phyloP scores from a whole-genome alignment of 176 grass and related monocot genomes.

The Aegilops sharonensis region DNA sequence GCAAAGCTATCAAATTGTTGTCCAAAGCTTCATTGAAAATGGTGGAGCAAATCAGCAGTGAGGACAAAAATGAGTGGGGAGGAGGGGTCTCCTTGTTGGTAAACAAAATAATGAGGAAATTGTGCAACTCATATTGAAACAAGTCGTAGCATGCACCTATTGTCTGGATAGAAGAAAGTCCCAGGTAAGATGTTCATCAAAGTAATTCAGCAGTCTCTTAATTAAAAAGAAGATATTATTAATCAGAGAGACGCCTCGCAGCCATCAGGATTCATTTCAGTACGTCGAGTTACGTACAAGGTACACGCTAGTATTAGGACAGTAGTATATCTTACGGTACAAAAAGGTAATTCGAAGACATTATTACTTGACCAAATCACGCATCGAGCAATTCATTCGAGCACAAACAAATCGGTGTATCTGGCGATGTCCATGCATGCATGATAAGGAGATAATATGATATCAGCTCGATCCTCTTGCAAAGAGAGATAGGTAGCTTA shows the following conservation, averaged over 20 bases:
- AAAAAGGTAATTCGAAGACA: background rate
- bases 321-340: slow-evolving; percentile 8
- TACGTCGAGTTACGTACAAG: background rate
- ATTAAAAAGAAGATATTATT: background rate
- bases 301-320: background rate
- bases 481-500: background rate
- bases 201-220: background rate
- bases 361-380: background rate
- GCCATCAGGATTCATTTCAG: background rate
- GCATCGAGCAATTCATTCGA: slow-evolving; percentile 8
- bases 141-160: too few relatives aligned
- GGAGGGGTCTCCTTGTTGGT: too few relatives aligned
- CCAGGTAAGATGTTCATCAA: background rate
- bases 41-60: too few relatives aligned
- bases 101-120: too few relatives aligned
- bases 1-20: too few relatives aligned
- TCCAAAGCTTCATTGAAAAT: too few relatives aligned
- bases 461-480: background rate
- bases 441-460: background rate
- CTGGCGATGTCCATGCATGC: background rate
- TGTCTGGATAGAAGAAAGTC: background rate
- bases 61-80: too few relatives aligned
- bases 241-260: background rate
- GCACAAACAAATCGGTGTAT: background rate
- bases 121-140: too few relatives aligned